Percentiles rank a stretch among this genome's conserved stretches.
Evolutionary conservation across 2,329 filamentous ascomycete species (phyloP).

Genomic region (Alternaria sp.): DNA sequence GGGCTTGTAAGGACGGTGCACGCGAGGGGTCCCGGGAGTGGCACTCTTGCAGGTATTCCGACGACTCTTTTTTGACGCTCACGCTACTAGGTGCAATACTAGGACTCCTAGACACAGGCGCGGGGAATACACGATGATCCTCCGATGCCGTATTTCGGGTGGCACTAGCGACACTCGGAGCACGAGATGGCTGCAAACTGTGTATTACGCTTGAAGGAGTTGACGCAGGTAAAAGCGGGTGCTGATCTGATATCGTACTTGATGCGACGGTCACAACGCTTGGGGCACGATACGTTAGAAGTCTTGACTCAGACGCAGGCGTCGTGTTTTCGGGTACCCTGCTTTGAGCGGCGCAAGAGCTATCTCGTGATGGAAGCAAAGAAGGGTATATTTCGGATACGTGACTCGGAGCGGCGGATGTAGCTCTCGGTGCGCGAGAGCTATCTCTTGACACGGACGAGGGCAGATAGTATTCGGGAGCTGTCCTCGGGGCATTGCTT

Average conservation of each 20-base stretch:
- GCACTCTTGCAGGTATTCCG: not conserved
- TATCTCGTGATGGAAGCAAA: no score
- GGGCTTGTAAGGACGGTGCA: fast-evolving
- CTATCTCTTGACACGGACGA: not conserved
- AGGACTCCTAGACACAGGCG: fast-evolving
- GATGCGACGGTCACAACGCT: not conserved
- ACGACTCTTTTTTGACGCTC: fast-evolving
- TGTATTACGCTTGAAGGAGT: not conserved
- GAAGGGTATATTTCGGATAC: no score
- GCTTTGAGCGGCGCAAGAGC: no score
- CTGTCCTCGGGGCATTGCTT: no score
- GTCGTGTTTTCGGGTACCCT: no score
- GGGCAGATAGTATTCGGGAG: no score
- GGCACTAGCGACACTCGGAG: not conserved
- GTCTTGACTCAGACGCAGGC: not conserved
- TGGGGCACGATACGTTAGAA: not conserved
- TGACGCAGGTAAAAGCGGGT: not conserved
- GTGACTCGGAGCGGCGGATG: fast-evolving
- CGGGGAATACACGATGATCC: fast-evolving
- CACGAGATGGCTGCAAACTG: not conserved
- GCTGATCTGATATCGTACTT: not conserved
- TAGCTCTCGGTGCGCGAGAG: not conserved
- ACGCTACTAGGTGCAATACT: not conserved
- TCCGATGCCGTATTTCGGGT: fast-evolving
- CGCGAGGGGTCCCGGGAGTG: not conserved